phyloP scores from a whole-genome alignment of 371 early-diverging fungal genomes.

The Mortierella sp. region DNA sequence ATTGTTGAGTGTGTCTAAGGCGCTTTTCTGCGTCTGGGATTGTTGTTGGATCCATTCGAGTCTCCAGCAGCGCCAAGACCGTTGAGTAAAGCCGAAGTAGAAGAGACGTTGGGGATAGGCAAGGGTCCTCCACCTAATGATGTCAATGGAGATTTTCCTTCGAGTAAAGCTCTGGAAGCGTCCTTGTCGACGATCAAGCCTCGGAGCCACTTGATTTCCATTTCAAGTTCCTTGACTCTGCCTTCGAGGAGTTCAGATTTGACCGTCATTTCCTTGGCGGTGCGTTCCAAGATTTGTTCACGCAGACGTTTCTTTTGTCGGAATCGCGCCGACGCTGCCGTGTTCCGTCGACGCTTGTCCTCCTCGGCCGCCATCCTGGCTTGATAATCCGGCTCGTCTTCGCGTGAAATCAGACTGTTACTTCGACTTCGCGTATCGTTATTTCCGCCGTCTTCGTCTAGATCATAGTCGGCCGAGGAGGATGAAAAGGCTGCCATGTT shows the following conservation, averaged over 20 bases:
- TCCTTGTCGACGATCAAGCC: constrained; percentile 86
- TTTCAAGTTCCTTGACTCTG: constrained; percentile 83
- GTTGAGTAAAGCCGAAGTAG: too few relatives aligned
- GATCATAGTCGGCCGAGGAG: too few relatives aligned
- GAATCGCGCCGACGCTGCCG: constrained; percentile 96
- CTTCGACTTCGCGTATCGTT: constrained; percentile 8
- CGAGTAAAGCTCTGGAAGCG: constrained; percentile 31
- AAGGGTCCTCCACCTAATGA: not conserved
- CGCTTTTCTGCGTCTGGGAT: too few relatives aligned
- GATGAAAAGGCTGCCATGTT: too few relatives aligned
- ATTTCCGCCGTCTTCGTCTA: not conserved
- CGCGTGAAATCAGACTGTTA: constrained; percentile 2
- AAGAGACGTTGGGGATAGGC: too few relatives aligned
- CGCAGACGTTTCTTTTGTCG: constrained; percentile 91
- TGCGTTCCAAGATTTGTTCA: constrained; percentile 87
- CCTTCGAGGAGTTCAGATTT: constrained; percentile 78
- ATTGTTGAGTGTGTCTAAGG: too few relatives aligned
- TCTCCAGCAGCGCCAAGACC: too few relatives aligned
- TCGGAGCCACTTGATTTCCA: constrained; percentile 91
- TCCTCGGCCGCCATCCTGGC: constrained; percentile 59
- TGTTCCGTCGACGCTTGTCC: constrained; percentile 93
- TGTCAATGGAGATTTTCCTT: not conserved
- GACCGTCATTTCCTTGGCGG: constrained; percentile 84
- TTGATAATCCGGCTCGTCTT: constrained; percentile 27
- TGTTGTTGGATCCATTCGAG: too few relatives aligned